phyloP scores from a whole-genome alignment of 2,329 filamentous ascomycete species.

The Aspergillus sergii region DNA sequence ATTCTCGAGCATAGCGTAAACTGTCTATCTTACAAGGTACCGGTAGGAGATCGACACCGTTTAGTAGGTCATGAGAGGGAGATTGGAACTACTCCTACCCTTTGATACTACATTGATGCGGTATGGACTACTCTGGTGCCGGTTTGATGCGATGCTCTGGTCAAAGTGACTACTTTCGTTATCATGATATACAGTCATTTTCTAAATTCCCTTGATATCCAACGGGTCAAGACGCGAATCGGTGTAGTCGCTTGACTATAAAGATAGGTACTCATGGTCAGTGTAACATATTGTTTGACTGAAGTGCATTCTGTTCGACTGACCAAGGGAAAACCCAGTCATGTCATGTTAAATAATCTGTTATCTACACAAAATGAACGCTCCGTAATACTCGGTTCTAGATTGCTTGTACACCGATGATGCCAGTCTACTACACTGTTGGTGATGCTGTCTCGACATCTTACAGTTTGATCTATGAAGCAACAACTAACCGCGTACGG shows the following conservation, averaged over 20 bases:
- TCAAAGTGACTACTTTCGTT: background rate
- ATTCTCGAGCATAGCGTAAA: too few species aligned
- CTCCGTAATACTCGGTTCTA: background rate
- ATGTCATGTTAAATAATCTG: background rate
- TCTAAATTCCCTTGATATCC: background rate
- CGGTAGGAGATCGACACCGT: too few species aligned
- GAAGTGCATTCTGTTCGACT: too few species aligned
- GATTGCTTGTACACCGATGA: background rate
- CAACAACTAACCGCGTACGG: background rate
- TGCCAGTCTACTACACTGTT: background rate
- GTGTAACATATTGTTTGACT: background rate
- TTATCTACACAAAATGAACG: background rate
- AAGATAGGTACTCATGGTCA: background rate
- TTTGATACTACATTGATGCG: background rate
- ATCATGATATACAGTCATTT: background rate
- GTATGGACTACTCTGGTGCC: background rate
- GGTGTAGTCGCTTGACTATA: background rate
- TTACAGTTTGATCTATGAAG: background rate
- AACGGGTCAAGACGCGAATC: rapidly evolving
- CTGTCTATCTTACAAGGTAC: too few species aligned
- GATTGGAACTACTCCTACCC: background rate
- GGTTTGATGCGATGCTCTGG: background rate
- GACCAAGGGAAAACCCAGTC: background rate
- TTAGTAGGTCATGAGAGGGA: background rate
- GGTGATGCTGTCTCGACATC: background rate